Percentiles rank a stretch among this genome's conserved stretches.
phyloP scores from a whole-genome alignment of 2,329 filamentous ascomycete species.

The Penicillium sp. region DNA sequence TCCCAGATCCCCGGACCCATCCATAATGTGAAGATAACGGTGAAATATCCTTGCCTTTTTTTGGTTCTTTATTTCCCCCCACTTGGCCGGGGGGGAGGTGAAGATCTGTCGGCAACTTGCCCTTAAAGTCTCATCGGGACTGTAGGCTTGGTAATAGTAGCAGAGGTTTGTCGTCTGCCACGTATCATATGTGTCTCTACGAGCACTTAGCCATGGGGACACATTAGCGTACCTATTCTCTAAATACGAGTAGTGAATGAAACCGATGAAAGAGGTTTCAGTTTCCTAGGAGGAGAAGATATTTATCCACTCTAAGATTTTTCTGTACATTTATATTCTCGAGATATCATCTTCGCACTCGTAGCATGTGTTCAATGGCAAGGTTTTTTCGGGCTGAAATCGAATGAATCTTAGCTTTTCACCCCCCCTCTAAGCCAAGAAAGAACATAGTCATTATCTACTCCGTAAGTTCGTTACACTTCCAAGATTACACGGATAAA shows the following conservation, averaged over 20 bases:
- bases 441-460: no score
- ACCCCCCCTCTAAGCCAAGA: no score
- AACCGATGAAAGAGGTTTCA: background rate
- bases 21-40: background rate
- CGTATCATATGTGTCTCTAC: constrained; percentile 1
- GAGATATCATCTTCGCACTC: background rate
- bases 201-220: background rate
- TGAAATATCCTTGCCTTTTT: background rate
- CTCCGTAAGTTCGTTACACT: no score
- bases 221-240: background rate
- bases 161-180: constrained; percentile 11
- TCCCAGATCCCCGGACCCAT: background rate
- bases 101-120: background rate
- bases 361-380: no score
- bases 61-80: background rate
- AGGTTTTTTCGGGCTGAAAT: no score
- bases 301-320: no score
- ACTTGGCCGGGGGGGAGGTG: background rate
- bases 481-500: background rate
- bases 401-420: no score
- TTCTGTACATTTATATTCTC: background rate
- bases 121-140: background rate
- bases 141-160: background rate
- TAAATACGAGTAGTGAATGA: background rate
- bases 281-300: no score